Evolutionary conservation across 805 yeast genomes (phyloP).

Genomic region (Teunomyces tritomae): DNA sequence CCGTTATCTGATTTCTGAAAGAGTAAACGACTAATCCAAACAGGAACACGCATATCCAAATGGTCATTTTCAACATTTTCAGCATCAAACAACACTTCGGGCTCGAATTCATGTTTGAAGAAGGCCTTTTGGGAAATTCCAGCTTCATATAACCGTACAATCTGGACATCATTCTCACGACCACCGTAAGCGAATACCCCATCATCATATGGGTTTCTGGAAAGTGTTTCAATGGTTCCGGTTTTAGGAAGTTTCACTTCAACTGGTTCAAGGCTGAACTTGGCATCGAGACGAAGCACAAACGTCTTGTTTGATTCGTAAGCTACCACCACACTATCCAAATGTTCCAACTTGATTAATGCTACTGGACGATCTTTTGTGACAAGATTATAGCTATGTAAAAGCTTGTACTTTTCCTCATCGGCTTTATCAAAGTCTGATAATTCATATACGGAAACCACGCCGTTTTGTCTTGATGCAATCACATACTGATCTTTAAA

Average conservation of each 20-base stretch:
- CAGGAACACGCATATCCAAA: conserved; percentile 76
- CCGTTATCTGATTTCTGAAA: conserved; percentile 39
- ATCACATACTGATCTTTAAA: conserved; percentile 36
- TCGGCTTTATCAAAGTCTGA: conserved; percentile 16
- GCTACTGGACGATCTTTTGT: conserved; percentile 32
- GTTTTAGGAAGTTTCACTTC: conserved; percentile 29
- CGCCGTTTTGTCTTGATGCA: conserved; percentile 44
- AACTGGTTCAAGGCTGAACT: conserved; percentile 31
- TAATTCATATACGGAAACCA: conserved; percentile 38
- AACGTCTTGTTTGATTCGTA: conserved; percentile 46
- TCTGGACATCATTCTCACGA: conserved; percentile 68
- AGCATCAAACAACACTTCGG: conserved; percentile 55
- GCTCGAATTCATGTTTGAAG: conserved; percentile 21
- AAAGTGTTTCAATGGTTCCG: conserved; percentile 50
- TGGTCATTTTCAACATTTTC: conserved; percentile 81
- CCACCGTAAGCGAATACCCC: conserved; percentile 82
- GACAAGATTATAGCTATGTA: conserved; percentile 29
- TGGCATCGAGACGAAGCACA: conserved; percentile 32
- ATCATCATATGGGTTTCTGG: conserved; percentile 44
- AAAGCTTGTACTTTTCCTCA: conserved; percentile 36
- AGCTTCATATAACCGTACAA: conserved; percentile 37
- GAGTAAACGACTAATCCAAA: conserved; percentile 65
- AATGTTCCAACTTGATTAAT: conserved; percentile 23
- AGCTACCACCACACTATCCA: conserved; percentile 40
- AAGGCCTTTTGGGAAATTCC: conserved; percentile 16